Conservation (phyloP, 768 basidiomycete species). For the Collybiopsis confluens region DNA sequence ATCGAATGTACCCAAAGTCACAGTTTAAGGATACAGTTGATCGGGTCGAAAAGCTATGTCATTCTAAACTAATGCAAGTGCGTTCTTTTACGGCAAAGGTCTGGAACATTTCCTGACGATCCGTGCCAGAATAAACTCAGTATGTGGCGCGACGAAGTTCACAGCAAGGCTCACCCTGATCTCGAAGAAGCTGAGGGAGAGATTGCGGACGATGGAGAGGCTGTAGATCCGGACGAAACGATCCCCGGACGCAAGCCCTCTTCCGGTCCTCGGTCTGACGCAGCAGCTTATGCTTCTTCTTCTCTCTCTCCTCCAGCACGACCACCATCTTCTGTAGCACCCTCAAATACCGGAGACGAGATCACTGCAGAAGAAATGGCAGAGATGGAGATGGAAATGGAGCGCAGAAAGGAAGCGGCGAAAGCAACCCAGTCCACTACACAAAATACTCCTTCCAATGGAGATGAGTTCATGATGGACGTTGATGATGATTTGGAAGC, state of each 20-base stretch:
- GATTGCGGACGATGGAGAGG: slow-evolving; percentile 20
- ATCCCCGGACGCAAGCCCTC: slow-evolving; percentile 9
- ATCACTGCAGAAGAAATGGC: slow-evolving; percentile 13
- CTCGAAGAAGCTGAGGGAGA: slow-evolving; percentile 19
- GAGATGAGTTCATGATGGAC: slow-evolving; percentile 16
- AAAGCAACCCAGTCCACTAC: background rate
- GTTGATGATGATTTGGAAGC: slow-evolving; percentile 36
- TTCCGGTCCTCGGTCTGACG: slow-evolving; percentile 21
- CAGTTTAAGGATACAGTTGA: slow-evolving; percentile 84
- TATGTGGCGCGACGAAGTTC: slow-evolving; percentile 74
- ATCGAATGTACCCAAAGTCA: slow-evolving; percentile 85
- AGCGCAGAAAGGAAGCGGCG: background rate
- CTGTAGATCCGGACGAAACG: slow-evolving; percentile 14
- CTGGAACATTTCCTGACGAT: background rate
- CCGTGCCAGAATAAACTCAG: slow-evolving; percentile 59
- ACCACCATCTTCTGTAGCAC: slow-evolving; percentile 38
- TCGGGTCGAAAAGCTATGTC: slow-evolving; percentile 85
- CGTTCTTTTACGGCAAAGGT: slow-evolving; percentile 17
- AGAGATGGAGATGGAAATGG: slow-evolving; percentile 3
- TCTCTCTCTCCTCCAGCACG: slow-evolving; percentile 28
- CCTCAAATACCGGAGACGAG: slow-evolving; percentile 35
- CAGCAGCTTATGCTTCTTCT: slow-evolving; percentile 28
- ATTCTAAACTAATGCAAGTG: slow-evolving; percentile 83
- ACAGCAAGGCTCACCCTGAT: slow-evolving; percentile 23
- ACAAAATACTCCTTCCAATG: slow-evolving; percentile 2